Evolutionary conservation across 805 yeast genomes (phyloP).

Genomic region (Limtongia smithiae): DNA sequence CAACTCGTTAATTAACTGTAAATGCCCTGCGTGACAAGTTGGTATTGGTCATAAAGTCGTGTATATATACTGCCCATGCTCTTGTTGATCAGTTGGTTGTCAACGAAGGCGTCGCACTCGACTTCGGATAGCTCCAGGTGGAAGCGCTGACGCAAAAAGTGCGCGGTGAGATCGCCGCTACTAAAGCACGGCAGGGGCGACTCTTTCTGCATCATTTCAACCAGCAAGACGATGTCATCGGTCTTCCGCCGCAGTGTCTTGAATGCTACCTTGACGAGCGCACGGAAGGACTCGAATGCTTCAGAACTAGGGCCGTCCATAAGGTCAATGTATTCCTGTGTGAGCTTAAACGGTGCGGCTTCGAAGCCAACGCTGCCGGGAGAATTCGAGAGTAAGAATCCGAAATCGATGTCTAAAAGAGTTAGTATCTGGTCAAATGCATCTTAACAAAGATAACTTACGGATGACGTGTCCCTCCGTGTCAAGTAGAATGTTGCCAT

Average conservation of each 20-base stretch:
- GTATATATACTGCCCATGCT: slow-evolving; percentile 87
- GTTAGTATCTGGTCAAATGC: background rate
- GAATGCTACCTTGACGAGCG: slow-evolving; percentile 69
- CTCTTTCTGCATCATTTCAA: slow-evolving; percentile 91
- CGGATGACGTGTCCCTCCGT: slow-evolving; percentile 86
- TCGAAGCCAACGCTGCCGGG: slow-evolving; percentile 98
- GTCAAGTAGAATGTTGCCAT: slow-evolving; percentile 96
- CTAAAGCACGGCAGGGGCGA: slow-evolving; percentile 88
- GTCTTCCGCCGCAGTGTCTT: slow-evolving; percentile 66
- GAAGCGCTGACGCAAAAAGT: slow-evolving; percentile 72
- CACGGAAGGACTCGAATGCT: slow-evolving; percentile 56
- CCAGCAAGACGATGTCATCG: slow-evolving; percentile 73
- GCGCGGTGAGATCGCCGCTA: slow-evolving; percentile 79
- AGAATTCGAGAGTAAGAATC: slow-evolving; percentile 84
- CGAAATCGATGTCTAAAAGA: slow-evolving; percentile 77
- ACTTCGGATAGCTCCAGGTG: slow-evolving; percentile 70
- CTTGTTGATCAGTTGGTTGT: slow-evolving; percentile 66
- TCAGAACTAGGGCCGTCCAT: slow-evolving; percentile 74
- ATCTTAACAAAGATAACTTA: slow-evolving; percentile 6
- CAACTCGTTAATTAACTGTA: slow-evolving; percentile 42
- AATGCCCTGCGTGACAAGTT: slow-evolving; percentile 90
- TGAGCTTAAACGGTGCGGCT: slow-evolving; percentile 93
- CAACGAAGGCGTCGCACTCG: slow-evolving; percentile 77
- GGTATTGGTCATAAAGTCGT: slow-evolving; percentile 90
- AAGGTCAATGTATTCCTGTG: slow-evolving; percentile 82